Conservation (phyloP, 441 rosid genomes). For the Adansonia grandidieri region DNA sequence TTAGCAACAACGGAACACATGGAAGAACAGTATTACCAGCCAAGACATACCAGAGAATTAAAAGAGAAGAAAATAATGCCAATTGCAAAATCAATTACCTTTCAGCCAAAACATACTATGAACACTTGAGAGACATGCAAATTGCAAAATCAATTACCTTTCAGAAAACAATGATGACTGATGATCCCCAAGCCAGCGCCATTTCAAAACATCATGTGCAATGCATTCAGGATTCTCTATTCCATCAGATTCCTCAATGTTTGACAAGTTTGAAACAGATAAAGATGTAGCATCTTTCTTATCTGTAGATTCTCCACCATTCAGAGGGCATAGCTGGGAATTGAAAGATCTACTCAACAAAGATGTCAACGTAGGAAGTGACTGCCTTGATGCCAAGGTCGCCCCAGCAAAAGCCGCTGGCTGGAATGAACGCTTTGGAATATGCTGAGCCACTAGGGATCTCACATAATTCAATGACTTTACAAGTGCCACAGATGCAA, state of each 20-base stretch:
- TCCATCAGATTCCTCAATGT: constrained; percentile 61
- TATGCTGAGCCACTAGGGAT: constrained; percentile 84
- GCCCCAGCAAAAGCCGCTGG: constrained; percentile 89
- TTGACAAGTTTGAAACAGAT: constrained; percentile 69
- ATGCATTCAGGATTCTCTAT: constrained; percentile 72
- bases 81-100: constrained; percentile 54
- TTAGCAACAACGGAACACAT: constrained; percentile 8
- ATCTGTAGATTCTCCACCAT: constrained; percentile 67
- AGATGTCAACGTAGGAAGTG: constrained; percentile 79
- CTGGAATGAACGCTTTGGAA: constrained; percentile 88
- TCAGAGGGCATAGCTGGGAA: constrained; percentile 76
- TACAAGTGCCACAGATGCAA: constrained; percentile 83
- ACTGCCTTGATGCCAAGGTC: constrained; percentile 72
- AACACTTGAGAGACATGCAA: constrained; percentile 7
- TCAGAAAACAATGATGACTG: constrained; percentile 63
- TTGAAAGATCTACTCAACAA: constrained; percentile 86
- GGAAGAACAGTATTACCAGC: constrained; percentile 18
- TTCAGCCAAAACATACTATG: constrained; percentile 36
- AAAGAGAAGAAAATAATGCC: background rate
- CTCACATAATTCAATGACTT: constrained; percentile 96
- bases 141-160: constrained; percentile 54
- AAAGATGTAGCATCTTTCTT: constrained; percentile 61
- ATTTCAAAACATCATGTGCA: constrained; percentile 77
- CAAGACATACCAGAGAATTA: background rate
- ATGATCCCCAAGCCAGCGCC: constrained; percentile 91